These are phyloP conservation scores for Metarhizium guizhouense DNA, from an alignment of 2,329 filamentous ascomycete species.

Conservation along the genomic window DNA sequence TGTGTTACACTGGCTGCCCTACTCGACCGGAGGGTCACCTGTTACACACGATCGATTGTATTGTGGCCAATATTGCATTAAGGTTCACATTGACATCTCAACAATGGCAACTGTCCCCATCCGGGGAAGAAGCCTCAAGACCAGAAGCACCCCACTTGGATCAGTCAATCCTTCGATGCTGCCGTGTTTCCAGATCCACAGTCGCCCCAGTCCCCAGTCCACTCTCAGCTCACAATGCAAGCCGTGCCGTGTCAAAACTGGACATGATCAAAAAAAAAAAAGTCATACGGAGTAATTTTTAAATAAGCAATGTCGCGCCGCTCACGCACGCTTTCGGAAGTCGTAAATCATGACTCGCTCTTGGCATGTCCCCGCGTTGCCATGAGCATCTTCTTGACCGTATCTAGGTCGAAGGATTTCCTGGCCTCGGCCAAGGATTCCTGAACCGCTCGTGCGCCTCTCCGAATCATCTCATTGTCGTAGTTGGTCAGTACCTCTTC, in stretches of 20 bases:
- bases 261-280: no score
- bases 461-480: constrained; percentile 21
- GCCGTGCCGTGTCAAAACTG: no score
- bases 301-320: no score
- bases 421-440: constrained; percentile 25
- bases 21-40: background rate
- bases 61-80: background rate
- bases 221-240: no score
- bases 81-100: background rate
- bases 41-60: background rate
- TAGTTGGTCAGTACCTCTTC: constrained; percentile 18
- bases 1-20: background rate
- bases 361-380: constrained; percentile 17
- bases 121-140: background rate
- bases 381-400: constrained; percentile 24
- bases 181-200: no score
- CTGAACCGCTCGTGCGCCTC: constrained; percentile 24
- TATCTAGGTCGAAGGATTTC: constrained; percentile 18
- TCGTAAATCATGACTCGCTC: background rate
- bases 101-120: background rate
- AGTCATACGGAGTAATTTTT: no score
- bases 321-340: no score
- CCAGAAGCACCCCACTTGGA: no score
- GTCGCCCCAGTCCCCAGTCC: no score
- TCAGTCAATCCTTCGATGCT: no score